Evolutionary conservation across 345 rosid species (phyloP), one percentile per base, ranked within the genome.

Genomic region (Orychophragmus violaceus): DNA sequence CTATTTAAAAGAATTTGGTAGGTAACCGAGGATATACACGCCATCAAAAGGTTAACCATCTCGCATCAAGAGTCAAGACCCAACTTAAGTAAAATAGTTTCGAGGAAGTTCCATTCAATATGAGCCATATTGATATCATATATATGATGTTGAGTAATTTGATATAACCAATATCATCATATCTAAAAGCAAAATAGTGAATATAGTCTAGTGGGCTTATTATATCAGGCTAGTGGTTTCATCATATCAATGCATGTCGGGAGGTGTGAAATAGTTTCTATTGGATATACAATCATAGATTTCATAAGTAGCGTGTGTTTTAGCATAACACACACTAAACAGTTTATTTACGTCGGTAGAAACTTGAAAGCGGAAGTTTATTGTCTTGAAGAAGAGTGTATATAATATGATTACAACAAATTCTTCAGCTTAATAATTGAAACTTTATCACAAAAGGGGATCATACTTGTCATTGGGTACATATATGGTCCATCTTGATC

Each of bases 401-500:
- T 64, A 46, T 36, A 64, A 35, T 64, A 64, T 64, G 50, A 14
- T 56, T 36, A 28, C 5, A 56, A 14, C 59, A 72, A 48, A 57
- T 36, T 57, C 28, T 33, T 28, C 53, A 41, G 45, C 70, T 48
- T 57, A 64, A 72, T 72, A 64, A 64, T 64, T 17, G 4, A 36
- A 72, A 36, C 59, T 18, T 71, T 45, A 62, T 53, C 62, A 32
- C 12, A 53, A 22, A 53, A 27, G 17, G 49, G 19, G 24, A 1
- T 44, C 21, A 71, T 8, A 45, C 50, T 64, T 64, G 60, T 64
- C 48, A 57, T 28, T 72, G 64, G 76, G 66, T 48, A 57, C 42
- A 54, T 46, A 37, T n/a, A 64, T 56, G 75, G 75, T 33, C 69
- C 69, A 63, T 71, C 69, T n/a, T 21, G 21, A 72, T 72, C 59